These are phyloP conservation scores for Odonthalia washingtoniensis DNA, from an alignment of 31 red algal genomes.

Conservation along the genomic window DNA sequence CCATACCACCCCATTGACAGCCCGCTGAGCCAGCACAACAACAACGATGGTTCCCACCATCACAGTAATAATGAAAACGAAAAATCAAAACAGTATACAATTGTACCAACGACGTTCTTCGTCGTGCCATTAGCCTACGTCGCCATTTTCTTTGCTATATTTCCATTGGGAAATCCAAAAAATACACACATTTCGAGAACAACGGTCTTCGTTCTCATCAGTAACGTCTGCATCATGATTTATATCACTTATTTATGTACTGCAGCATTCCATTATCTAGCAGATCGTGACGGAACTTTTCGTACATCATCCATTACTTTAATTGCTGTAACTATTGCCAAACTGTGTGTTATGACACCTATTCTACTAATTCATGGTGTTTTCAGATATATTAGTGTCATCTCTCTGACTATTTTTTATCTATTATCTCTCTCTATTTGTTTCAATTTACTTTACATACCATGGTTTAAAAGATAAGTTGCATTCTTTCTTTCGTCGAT, in stretches of 20 bases:
- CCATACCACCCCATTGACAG: too few species aligned
- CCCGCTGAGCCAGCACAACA: too few species aligned
- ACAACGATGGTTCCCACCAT: too few species aligned
- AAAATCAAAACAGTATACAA: too few species aligned
- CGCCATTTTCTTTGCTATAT: too few species aligned
- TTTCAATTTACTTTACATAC: conserved; percentile 48
- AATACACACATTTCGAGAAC: too few species aligned
- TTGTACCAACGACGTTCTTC: too few species aligned
- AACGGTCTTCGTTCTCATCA: conserved; percentile 83
- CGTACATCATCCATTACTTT: conserved; percentile 63
- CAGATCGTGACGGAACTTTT: conserved; percentile 57
- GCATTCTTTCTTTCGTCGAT: conserved; percentile 78
- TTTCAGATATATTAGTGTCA: conserved; percentile 65
- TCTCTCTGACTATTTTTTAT: conserved; percentile 59
- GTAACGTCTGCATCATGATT: conserved; percentile 59
- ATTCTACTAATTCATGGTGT: conserved; percentile 59
- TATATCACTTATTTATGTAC: conserved; percentile 77
- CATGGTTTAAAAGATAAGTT: conserved; percentile 42
- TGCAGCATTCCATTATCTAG: conserved; percentile 57
- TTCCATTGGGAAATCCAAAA: too few species aligned
- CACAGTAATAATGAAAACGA: too few species aligned
- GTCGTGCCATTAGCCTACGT: too few species aligned
- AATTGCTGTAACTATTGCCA: conserved; percentile 54
- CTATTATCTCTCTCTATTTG: conserved; percentile 71
- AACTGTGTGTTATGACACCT: too few species aligned